Evolutionary conservation across 2,329 filamentous ascomycete species (phyloP), one percentile per base, ranked within the genome.

Genomic region (Colletotrichum euphorbiae): DNA sequence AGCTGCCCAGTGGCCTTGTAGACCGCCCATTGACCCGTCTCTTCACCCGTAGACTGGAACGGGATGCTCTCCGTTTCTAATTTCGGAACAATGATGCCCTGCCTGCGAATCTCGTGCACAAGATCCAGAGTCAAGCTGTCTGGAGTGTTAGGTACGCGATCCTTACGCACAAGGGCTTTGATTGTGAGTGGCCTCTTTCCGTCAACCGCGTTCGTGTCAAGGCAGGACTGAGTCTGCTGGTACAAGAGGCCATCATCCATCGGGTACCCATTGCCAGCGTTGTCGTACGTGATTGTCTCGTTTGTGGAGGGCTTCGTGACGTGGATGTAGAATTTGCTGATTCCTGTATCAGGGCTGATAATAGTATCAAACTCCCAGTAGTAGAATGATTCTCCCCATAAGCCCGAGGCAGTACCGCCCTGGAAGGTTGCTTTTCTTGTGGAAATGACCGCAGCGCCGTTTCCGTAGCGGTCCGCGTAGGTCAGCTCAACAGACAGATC

Each of bases 401-500:
- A 51, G 1, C 73, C 73, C 1, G 42, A 31, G 0, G 70, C 71
- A 13, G 19, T 17, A 7, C 73, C 73, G 28, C 71, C 73, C 17
- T 66, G 65, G 60, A 69, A 71, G 2, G 55, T 68, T 5, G 60
- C 69, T n/a, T 43, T 61, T n/a, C 31, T 67, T 1, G 67, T 61
- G 6, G 61, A 33, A 33, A 71, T 50, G 1, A 64, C 40, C 6
- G 33, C 51, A 3, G 66, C 40, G 5, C 65, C 62, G 33, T 69
- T 63, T 13, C 70, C 71, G 58, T 63, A 70, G 40, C 68, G 67
- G 55, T 73, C 71, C 12, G 75, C 69, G 19, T 67, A 60, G 2
- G 71, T 63, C 13, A 78, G 61, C 15, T 72, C 59, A 1, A 78
- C 66, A 3, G 66, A 64, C 2, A 78, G 45, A 31, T 76, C 74